Evolutionary conservation across 2,329 filamentous ascomycete species (phyloP).

Genomic region (Cyclaneusma minus): DNA sequence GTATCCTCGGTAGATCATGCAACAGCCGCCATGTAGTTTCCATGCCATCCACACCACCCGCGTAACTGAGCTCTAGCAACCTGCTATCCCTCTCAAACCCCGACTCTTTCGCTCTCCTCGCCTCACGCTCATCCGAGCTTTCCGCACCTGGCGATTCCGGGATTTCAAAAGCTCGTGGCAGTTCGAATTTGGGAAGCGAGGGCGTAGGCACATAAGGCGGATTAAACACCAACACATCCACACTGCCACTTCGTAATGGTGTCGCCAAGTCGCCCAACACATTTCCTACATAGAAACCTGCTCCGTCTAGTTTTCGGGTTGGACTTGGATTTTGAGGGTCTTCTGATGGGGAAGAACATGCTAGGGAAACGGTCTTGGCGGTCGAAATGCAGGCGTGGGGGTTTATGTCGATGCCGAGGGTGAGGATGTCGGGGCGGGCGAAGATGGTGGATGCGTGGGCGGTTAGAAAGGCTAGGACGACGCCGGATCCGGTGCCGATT

Average conservation of each 20-base stretch:
- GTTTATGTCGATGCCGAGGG: constrained; percentile 74
- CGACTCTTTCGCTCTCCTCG: constrained; percentile 15
- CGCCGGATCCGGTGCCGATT: constrained; percentile 79
- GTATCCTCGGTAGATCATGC: constrained; percentile 44
- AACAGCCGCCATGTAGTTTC: constrained; percentile 76
- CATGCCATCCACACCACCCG: constrained; percentile 84
- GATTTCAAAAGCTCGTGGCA: constrained; percentile 17
- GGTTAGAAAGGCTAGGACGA: constrained; percentile 78
- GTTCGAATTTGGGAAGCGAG: constrained; percentile 49
- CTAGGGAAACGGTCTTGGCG: constrained; percentile 43
- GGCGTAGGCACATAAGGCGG: constrained; percentile 90
- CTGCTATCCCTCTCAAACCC: constrained; percentile 69
- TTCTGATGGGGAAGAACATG: constrained; percentile 26
- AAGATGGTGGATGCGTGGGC: constrained; percentile 63
- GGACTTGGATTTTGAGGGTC: too few species aligned
- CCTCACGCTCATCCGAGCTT: constrained; percentile 13
- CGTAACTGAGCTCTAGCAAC: constrained; percentile 73
- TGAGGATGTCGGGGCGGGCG: constrained; percentile 51
- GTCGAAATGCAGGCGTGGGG: constrained; percentile 68
- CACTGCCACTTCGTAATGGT: constrained; percentile 37
- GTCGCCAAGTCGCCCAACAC: constrained; percentile 55
- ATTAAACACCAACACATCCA: constrained; percentile 90
- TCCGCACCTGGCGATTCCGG: constrained; percentile 11
- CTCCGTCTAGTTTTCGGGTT: constrained; percentile 23
- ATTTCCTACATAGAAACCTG: constrained; percentile 43